phyloP scores from a whole-genome alignment of 331 rosid species.

The Acacia pycnantha region DNA sequence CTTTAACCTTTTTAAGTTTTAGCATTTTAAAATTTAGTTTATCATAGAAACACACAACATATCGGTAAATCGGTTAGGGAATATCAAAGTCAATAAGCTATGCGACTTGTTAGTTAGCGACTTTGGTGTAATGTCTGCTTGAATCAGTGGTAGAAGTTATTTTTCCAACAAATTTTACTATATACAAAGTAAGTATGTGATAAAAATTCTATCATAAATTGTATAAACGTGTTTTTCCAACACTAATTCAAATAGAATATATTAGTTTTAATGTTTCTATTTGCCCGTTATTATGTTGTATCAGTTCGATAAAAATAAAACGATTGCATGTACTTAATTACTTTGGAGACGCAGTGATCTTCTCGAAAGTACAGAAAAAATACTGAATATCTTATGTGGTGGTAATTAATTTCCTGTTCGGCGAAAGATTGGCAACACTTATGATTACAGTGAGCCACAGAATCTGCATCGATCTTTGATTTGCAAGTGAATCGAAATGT shows the following conservation, averaged over 20 bases:
- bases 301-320: too few relatives aligned
- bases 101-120: too few relatives aligned
- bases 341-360: background rate
- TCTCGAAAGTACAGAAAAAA: background rate
- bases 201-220: fast-evolving
- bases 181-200: too few relatives aligned
- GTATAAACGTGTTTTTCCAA: fast-evolving
- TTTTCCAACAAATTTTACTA: fast-evolving
- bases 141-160: too few relatives aligned
- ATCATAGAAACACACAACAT: background rate
- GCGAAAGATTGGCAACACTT: background rate
- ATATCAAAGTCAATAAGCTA: background rate
- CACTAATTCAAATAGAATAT: too few relatives aligned
- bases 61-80: background rate
- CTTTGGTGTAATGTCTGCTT: background rate
- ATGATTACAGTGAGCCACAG: background rate
- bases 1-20: too few relatives aligned
- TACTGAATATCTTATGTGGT: background rate
- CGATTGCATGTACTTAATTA: too few relatives aligned
- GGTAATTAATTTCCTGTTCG: background rate
- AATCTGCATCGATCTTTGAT: background rate
- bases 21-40: background rate
- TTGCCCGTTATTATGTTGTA: background rate
- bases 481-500: background rate
- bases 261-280: background rate